phyloP scores from a whole-genome alignment of 1,139 yeast genomes.

The Geotrichum cucujoidarum region DNA sequence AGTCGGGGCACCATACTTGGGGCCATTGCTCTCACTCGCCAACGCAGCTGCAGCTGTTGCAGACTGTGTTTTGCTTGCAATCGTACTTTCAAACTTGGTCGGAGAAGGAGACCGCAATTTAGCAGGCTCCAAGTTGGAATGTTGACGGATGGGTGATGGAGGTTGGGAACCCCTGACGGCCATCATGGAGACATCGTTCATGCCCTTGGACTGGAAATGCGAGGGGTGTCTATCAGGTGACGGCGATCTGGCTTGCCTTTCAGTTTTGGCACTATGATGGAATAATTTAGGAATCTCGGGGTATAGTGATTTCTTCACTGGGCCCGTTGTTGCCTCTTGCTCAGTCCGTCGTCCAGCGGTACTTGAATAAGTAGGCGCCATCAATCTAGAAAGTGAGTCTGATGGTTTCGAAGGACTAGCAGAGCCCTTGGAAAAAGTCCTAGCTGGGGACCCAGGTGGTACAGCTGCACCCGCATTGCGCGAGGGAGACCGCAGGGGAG shows the following conservation, averaged over 20 bases:
- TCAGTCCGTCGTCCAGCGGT: constrained; percentile 10
- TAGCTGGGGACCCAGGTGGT: constrained; percentile 5
- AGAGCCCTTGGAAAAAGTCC: not conserved
- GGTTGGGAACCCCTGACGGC: constrained; percentile 1
- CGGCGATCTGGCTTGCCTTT: not conserved
- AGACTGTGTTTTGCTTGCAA: constrained; percentile 4
- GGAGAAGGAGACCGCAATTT: constrained; percentile 1
- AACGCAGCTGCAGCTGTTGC: not conserved
- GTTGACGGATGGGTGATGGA: not conserved
- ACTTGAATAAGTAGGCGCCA: constrained; percentile 15
- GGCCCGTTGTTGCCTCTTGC: not conserved
- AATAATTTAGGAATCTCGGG: constrained; percentile 10
- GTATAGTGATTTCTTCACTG: constrained; percentile 1
- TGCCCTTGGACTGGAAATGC: not conserved
- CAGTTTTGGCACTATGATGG: not conserved
- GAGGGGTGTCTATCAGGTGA: constrained; percentile 2
- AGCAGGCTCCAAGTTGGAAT: not conserved
- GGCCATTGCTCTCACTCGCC: not conserved
- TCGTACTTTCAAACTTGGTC: not conserved
- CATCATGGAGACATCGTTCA: not conserved
- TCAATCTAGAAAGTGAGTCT: constrained; percentile 11
- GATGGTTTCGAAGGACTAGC: constrained; percentile 3
- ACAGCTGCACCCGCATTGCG: too few relatives aligned
- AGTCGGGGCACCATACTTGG: constrained; percentile 8
- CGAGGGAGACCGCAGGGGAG: constrained; percentile 4